Percentiles rank a stretch among this genome's conserved stretches.
Evolutionary conservation across 345 rosid species (phyloP).

Genomic region (Populus pruinosa): DNA sequence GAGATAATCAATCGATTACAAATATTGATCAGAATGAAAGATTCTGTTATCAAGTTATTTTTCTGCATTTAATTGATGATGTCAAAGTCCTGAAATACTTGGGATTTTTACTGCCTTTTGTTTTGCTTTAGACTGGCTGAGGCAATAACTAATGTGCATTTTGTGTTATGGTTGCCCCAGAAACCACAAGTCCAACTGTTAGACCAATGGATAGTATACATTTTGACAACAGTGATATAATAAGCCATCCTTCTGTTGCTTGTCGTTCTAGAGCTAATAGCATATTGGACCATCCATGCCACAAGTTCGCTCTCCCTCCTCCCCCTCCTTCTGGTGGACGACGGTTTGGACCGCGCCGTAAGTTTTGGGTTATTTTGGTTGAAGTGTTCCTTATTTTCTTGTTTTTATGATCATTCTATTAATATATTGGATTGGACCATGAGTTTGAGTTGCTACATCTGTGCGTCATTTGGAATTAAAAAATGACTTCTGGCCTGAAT

Average conservation of each 20-base stretch:
- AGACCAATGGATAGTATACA: background rate
- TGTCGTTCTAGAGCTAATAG: conserved; percentile 7
- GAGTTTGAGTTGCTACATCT: background rate
- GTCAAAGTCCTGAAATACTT: background rate
- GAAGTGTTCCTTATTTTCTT: background rate
- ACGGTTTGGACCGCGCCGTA: conserved; percentile 72
- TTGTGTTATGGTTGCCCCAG: background rate
- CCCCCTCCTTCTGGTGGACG: conserved; percentile 71
- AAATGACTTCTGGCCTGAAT: background rate
- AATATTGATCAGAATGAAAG: background rate
- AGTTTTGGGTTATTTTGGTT: conserved; percentile 22
- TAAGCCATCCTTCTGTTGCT: conserved; percentile 30
- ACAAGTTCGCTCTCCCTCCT: conserved; percentile 70
- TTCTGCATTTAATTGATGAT: background rate
- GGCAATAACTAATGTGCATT: conserved; percentile 7
- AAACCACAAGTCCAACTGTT: background rate
- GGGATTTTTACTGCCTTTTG: background rate
- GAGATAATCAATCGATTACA: background rate
- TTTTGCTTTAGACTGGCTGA: conserved; percentile 1
- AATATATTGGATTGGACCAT: conserved; percentile 4
- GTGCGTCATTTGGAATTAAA: background rate
- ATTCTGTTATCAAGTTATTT: background rate
- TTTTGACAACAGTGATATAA: background rate
- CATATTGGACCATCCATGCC: conserved; percentile 51
- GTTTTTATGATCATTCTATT: background rate